Evolutionary conservation across 345 rosid species (phyloP).

Genomic region (Acer negundo): DNA sequence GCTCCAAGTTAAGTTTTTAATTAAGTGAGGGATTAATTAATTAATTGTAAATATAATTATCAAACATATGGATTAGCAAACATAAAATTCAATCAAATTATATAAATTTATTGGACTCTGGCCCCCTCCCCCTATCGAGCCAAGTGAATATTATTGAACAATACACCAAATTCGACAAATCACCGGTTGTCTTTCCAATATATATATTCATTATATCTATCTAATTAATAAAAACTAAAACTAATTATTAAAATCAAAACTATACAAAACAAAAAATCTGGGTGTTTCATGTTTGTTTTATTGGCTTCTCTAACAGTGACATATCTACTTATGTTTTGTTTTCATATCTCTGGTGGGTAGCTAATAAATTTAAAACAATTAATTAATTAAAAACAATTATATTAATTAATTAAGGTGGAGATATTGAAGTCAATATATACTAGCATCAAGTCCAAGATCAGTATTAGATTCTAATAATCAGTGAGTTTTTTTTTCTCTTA

Average conservation of each 20-base stretch:
- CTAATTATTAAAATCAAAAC: background rate
- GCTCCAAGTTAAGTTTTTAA: background rate
- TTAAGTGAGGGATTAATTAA: background rate
- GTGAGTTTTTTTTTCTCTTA: background rate
- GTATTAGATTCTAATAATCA: slow-evolving; percentile 12
- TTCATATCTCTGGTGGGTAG: slow-evolving; percentile 22
- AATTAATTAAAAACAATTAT: background rate
- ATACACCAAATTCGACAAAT: slow-evolving; percentile 57
- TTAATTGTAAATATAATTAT: background rate
- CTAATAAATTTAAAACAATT: background rate
- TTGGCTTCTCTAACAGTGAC: slow-evolving; percentile 14
- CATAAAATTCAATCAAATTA: slow-evolving; percentile 23
- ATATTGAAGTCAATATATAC: slow-evolving; percentile 19
- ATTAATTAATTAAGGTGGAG: background rate
- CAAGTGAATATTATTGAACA: slow-evolving; percentile 37
- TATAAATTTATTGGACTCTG: slow-evolving; percentile 20
- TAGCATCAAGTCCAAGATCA: slow-evolving; percentile 43
- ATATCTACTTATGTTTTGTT: slow-evolving; percentile 3
- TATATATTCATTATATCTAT: background rate
- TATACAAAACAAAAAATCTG: background rate
- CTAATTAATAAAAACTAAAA: background rate
- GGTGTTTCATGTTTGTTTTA: background rate
- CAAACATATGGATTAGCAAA: slow-evolving; percentile 34
- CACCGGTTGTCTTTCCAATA: slow-evolving; percentile 21
- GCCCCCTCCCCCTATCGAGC: slow-evolving; percentile 31